Percentiles rank a stretch among this genome's conserved stretches.
Conservation (phyloP, 2,329 filamentous ascomycete species). For the Xylariaceae sp. region DNA sequence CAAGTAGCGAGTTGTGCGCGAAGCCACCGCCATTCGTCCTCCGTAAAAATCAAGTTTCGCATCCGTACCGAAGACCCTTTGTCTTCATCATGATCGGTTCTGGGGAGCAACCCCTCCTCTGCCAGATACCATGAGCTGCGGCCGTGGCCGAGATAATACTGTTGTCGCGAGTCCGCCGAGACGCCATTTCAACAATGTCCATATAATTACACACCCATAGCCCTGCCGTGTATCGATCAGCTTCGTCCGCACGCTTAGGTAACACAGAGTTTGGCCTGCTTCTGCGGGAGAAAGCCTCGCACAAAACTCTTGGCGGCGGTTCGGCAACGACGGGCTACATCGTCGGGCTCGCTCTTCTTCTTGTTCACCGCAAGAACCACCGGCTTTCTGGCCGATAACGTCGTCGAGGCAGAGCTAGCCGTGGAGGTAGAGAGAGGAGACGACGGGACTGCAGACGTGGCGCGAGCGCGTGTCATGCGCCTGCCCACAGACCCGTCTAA, state of each 20-base stretch:
- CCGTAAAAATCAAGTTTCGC: too few species aligned
- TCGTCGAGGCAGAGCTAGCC: conserved; percentile 23
- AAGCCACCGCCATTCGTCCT: too few species aligned
- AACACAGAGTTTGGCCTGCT: conserved; percentile 31
- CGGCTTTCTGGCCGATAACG: conserved; percentile 24
- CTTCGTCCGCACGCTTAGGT: conserved; percentile 21
- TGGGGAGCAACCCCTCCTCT: too few species aligned
- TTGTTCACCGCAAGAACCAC: conserved; percentile 22
- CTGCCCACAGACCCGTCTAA: conserved; percentile 64
- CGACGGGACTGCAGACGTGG: conserved; percentile 60
- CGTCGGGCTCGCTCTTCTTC: conserved; percentile 28
- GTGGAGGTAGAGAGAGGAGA: conserved; percentile 35
- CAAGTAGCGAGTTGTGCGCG: too few species aligned
- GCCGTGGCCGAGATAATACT: too few species aligned
- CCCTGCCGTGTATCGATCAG: conserved; percentile 7
- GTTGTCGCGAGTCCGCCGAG: too few species aligned
- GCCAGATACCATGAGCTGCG: too few species aligned
- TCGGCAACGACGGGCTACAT: conserved; percentile 29
- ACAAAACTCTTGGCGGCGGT: conserved; percentile 29
- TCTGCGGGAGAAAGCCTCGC: conserved; percentile 30
- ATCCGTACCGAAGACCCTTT: too few species aligned
- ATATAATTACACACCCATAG: conserved; percentile 14
- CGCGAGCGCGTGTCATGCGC: conserved; percentile 38
- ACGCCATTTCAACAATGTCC: background rate
- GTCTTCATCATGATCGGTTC: too few species aligned